Base-by-base conservation (phyloP, 495 filamentous ascomycete genomes). In the Zalerion maritima region DNA sequence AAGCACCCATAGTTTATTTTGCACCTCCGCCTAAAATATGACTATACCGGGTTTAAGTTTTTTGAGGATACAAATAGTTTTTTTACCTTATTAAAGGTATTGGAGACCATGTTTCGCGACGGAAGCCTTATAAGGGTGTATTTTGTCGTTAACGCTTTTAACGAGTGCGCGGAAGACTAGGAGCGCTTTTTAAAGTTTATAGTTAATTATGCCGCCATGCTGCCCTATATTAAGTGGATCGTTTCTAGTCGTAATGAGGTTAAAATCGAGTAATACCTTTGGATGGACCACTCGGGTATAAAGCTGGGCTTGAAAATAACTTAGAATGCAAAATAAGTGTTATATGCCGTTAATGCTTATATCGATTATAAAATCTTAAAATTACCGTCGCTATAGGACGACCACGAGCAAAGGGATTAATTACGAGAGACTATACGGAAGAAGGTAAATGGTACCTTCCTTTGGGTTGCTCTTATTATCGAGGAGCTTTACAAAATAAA, bases 11-110 rank as follows among this genome's bases (percentile, higher is more conserved):
- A n/a, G n/a, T n/a, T n/a, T n/a, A n/a, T n/a, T n/a, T n/a, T n/a
- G n/a, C n/a, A n/a, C n/a, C n/a, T n/a, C n/a, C n/a, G n/a, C n/a
- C n/a, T n/a, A n/a, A n/a, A n/a, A n/a, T n/a, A n/a, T n/a, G n/a
- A n/a, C n/a, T 17, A 37, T 10, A 30, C 35, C 7, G 50, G 47
- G 7, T 28, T 40, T 21, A 20, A 9, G 6, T 35, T 57, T 0
- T 60, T 60, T 29, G 43, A 46, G 29, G 58, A 46, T 34, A 11
- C 38, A 1, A 57, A 57, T 35, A 43, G 50, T 14, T 57, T 45
- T 35, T 18, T 45, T 25, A 35, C 46, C 4, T 28, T 63, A 6
- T 43, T 12, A 0, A 28, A 29, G n/a, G 47, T 52, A 23, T 48
- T 64, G 17, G 28, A 9, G 2, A 40, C 43, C 24, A 60, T 64